A percentile compares a stretch with the other conserved stretches of the same genome.
Conservation (phyloP, 2,329 filamentous ascomycete genomes). For the Alternaria sp. region DNA sequence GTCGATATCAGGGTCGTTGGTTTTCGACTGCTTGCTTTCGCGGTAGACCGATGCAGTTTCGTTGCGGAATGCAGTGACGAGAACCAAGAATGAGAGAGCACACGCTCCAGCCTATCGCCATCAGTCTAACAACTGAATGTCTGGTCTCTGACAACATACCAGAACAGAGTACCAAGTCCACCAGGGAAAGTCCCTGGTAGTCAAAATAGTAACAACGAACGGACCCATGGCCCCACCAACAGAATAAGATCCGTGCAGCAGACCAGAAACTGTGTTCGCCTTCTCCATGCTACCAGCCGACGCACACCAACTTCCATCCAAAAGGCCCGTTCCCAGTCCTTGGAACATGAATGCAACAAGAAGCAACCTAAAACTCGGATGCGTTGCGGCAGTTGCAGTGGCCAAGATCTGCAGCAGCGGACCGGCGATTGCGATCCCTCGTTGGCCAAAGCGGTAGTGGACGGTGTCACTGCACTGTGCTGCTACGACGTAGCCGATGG, state of each 20-base stretch:
- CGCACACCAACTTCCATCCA: constrained; percentile 58
- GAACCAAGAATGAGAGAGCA: constrained; percentile 33
- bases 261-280: constrained; percentile 53
- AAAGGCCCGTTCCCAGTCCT: constrained; percentile 53
- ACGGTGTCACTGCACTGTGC: constrained; percentile 53
- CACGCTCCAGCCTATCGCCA: constrained; percentile 12
- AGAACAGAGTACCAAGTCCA: constrained; percentile 54
- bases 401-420: constrained; percentile 52
- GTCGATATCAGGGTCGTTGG: constrained; percentile 9
- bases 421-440: constrained; percentile 54
- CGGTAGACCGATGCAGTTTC: constrained; percentile 48
- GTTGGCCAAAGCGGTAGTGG: constrained; percentile 55
- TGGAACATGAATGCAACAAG: constrained; percentile 45
- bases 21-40: constrained; percentile 30
- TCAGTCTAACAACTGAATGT: background rate
- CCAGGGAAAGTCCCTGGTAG: constrained; percentile 42
- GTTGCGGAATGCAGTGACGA: constrained; percentile 51
- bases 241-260: constrained; percentile 55
- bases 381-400: constrained; percentile 37
- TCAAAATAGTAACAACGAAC: constrained; percentile 46
- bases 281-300: constrained; percentile 55
- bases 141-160: constrained; percentile 35
- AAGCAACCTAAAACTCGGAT: constrained; percentile 46
- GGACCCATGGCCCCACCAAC: constrained; percentile 53
- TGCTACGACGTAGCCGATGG: constrained; percentile 57